These are phyloP conservation scores for Backusella mclennaniae DNA, from an alignment of 192 early-diverging fungal genomes.

Conservation along the genomic window DNA sequence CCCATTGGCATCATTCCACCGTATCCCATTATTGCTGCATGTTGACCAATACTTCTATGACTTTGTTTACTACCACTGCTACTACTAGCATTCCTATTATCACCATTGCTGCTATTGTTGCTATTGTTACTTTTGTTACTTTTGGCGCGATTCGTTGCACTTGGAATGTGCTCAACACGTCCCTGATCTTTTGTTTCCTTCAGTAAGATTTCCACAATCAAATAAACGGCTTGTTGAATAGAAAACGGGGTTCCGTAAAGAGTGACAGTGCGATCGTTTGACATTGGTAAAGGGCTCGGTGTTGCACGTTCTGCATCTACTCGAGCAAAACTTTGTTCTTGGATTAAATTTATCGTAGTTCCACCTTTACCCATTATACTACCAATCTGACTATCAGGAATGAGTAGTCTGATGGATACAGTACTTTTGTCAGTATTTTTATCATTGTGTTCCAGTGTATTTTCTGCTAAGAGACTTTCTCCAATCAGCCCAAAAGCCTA, in stretches of 20 bases:
- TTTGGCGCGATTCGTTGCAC: conserved; percentile 19
- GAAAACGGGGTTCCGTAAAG: conserved; percentile 79
- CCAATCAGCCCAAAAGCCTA: conserved; percentile 69
- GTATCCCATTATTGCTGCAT: background rate
- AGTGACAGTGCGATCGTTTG: conserved; percentile 86
- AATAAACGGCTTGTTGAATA: conserved; percentile 82
- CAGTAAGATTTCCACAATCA: conserved; percentile 73
- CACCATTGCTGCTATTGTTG: background rate
- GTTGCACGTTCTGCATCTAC: conserved; percentile 77
- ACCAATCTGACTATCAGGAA: conserved; percentile 85
- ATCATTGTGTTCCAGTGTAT: conserved; percentile 40
- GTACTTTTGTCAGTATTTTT: conserved; percentile 11
- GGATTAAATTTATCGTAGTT: conserved; percentile 88
- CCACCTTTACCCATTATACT: conserved; percentile 90
- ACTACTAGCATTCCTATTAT: background rate
- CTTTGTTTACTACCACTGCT: background rate
- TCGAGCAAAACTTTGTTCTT: conserved; percentile 83
- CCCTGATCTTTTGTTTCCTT: conserved; percentile 66
- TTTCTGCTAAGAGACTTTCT: conserved; percentile 65
- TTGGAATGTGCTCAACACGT: conserved; percentile 72
- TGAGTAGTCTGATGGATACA: conserved; percentile 76
- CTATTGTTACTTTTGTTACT: background rate
- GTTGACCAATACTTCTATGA: background rate
- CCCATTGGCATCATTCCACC: conserved; percentile 20
- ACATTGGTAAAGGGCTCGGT: conserved; percentile 86